A percentile compares a stretch with the other conserved stretches of the same genome.
Conservation (phyloP, 164 flowering plant genomes). For the Sextonia rubra region DNA sequence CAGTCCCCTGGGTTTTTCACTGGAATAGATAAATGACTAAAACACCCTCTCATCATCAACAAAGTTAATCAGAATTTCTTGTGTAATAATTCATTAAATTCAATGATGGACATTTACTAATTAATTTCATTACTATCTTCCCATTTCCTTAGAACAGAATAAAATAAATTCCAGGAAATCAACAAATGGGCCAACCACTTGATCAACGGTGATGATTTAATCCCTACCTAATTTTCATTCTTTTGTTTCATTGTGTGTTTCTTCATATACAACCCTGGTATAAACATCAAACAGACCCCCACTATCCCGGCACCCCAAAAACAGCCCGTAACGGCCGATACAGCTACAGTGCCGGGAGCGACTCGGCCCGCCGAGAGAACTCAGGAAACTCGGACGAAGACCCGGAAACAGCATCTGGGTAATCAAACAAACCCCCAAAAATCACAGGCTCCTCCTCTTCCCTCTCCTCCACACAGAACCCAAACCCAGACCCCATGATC, state of each 20-base stretch:
- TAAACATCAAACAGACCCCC: neutral
- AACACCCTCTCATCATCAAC: too few relatives aligned
- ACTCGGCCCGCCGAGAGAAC: slow-evolving; percentile 36
- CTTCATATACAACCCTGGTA: neutral
- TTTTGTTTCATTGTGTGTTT: neutral
- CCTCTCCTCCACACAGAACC: slow-evolving; percentile 15
- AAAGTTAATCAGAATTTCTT: too few relatives aligned
- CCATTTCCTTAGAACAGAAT: too few relatives aligned
- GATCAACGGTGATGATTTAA: too few relatives aligned
- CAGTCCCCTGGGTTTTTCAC: too few relatives aligned
- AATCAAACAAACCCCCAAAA: slow-evolving; percentile 47
- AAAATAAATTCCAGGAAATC: too few relatives aligned
- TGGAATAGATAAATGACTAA: too few relatives aligned
- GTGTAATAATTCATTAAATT: too few relatives aligned
- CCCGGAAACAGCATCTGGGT: slow-evolving; percentile 33
- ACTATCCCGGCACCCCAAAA: neutral
- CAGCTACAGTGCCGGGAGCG: slow-evolving; percentile 32
- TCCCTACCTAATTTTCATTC: neutral
- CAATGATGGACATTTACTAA: too few relatives aligned
- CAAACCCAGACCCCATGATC: slow-evolving; percentile 37
- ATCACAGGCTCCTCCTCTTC: slow-evolving; percentile 33
- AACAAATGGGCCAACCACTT: too few relatives aligned
- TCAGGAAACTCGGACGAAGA: slow-evolving; percentile 31
- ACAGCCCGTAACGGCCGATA: neutral
- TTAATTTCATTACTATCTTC: too few relatives aligned